phyloP scores from a whole-genome alignment of 768 basidiomycete species.

The Lactarius hengduanensis region DNA sequence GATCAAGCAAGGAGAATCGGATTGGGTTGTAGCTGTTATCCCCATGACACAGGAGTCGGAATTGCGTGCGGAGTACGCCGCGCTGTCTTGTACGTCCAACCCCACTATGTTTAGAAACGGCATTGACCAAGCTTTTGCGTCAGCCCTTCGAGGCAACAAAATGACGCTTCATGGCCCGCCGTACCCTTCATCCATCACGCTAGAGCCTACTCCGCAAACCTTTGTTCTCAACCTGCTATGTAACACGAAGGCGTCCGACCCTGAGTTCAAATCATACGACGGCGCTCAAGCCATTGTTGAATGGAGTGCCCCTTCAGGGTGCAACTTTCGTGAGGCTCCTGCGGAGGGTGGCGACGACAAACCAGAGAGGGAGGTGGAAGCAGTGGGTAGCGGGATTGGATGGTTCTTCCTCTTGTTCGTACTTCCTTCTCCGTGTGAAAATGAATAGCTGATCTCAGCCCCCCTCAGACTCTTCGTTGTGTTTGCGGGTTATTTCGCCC shows the following conservation, averaged over 20 bases:
- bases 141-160: constrained; percentile 55
- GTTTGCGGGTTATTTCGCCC: constrained; percentile 56
- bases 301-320: constrained; percentile 65
- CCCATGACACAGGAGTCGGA: constrained; percentile 54
- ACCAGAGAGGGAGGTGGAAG: constrained; percentile 28
- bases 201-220: constrained; percentile 50
- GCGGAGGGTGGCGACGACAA: constrained; percentile 34
- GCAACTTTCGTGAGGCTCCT: constrained; percentile 39
- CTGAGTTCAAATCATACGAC: constrained; percentile 58
- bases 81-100: constrained; percentile 41
- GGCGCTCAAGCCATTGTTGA: constrained; percentile 52
- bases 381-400: constrained; percentile 47
- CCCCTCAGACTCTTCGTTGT: constrained; percentile 56
- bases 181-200: constrained; percentile 54
- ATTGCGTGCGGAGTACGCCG: constrained; percentile 33
- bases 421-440: neutral
- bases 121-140: neutral
- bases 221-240: constrained; percentile 65
- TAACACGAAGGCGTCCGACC: constrained; percentile 39
- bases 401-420: too few species aligned
- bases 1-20: constrained; percentile 48
- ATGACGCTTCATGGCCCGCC: constrained; percentile 56
- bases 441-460: constrained; percentile 3
- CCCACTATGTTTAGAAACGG: constrained; percentile 11
- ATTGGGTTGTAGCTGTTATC: constrained; percentile 71